A percentile compares a stretch with the other conserved stretches of the same genome.
phyloP scores from a whole-genome alignment of 2,329 filamentous ascomycete genomes.

The Xenoacremonium recifei region DNA sequence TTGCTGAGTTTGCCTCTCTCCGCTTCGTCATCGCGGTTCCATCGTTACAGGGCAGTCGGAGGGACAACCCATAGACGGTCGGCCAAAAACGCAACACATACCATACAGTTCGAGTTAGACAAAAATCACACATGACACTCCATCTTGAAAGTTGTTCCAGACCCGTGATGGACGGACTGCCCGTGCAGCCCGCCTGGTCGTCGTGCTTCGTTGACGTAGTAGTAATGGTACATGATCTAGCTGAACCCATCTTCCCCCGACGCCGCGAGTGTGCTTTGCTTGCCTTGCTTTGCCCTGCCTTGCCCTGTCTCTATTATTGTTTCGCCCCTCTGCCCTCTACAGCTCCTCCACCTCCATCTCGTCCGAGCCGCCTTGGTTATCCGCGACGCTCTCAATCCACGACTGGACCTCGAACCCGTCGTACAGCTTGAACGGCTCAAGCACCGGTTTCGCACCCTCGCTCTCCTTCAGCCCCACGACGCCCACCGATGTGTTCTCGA shows the following conservation, averaged over 20 bases:
- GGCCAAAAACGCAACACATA: no score
- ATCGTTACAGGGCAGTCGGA: no score
- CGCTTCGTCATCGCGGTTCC: no score
- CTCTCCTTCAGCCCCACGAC: constrained; percentile 64
- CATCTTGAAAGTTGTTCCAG: constrained; percentile 17
- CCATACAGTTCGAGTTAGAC: no score
- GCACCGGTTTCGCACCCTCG: constrained; percentile 47
- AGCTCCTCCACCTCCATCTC: constrained; percentile 39
- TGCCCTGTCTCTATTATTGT: no score
- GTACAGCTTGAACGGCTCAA: constrained; percentile 85
- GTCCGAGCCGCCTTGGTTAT: constrained; percentile 43
- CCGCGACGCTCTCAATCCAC: constrained; percentile 76
- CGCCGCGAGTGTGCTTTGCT: no score
- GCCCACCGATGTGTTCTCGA: constrained; percentile 94
- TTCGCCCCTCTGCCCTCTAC: constrained; percentile 12
- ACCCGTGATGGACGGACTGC: constrained; percentile 28
- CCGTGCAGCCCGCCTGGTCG: no score
- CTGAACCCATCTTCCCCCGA: constrained; percentile 18
- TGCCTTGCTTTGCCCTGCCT: no score
- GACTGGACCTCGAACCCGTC: constrained; percentile 84
- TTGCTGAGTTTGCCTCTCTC: no score
- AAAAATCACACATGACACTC: no score
- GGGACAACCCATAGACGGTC: no score
- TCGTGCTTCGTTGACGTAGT: no score
- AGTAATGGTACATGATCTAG: constrained; percentile 38